Conservation (phyloP, 345 rosid species). For the Arabidopsis arenosa region DNA sequence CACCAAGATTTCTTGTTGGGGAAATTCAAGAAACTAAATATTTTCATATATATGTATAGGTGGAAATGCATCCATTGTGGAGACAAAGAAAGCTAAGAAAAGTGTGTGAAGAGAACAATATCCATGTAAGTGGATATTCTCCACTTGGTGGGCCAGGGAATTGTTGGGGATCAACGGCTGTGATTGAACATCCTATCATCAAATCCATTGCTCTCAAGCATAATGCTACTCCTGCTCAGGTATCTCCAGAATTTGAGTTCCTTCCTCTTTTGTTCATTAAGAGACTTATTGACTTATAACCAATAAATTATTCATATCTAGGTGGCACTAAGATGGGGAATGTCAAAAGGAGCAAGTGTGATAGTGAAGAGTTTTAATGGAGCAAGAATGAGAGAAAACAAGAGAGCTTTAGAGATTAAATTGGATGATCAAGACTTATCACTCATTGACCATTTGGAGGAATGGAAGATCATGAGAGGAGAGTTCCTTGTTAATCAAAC, state of each 20-base stretch:
- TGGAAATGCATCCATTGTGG: slow-evolving; percentile 98
- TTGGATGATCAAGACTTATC: slow-evolving; percentile 62
- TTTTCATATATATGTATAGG: slow-evolving; percentile 46
- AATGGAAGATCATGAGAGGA: slow-evolving; percentile 83
- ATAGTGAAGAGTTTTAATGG: slow-evolving; percentile 80
- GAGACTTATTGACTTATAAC: slow-evolving; percentile 8
- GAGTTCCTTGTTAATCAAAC: slow-evolving; percentile 70
- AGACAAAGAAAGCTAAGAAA: slow-evolving; percentile 73
- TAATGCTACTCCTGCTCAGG: slow-evolving; percentile 80
- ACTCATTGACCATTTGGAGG: slow-evolving; percentile 62
- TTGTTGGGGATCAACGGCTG: slow-evolving; percentile 80
- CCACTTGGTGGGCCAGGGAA: slow-evolving; percentile 88
- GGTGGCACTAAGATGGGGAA: slow-evolving; percentile 91
- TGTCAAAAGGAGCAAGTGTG: slow-evolving; percentile 79
- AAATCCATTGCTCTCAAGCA: slow-evolving; percentile 71
- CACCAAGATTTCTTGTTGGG: slow-evolving; percentile 14
- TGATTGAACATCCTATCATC: slow-evolving; percentile 63
- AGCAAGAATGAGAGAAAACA: slow-evolving; percentile 71
- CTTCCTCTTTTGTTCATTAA: background rate
- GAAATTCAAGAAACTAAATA: slow-evolving; percentile 11
- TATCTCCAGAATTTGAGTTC: background rate
- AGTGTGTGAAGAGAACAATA: slow-evolving; percentile 61
- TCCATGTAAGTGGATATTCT: slow-evolving; percentile 87
- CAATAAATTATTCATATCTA: slow-evolving; percentile 24
- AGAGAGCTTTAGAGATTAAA: slow-evolving; percentile 54